Percentiles rank a stretch among this genome's conserved stretches.
phyloP scores from a whole-genome alignment of 768 basidiomycete species.

The Pholiota conissans region DNA sequence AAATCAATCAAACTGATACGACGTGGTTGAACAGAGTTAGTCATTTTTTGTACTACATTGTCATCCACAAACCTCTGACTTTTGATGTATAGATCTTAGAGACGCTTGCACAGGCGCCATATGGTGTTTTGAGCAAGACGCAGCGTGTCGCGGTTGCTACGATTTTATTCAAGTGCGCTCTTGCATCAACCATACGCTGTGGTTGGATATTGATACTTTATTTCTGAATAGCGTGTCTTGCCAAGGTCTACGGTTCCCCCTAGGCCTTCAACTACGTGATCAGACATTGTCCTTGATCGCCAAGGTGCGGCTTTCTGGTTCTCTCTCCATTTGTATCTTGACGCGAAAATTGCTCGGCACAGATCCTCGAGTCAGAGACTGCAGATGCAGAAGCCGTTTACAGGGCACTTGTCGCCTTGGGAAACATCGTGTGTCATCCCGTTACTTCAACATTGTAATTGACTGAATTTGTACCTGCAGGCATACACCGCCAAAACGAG shows the following conservation, averaged over 20 bases:
- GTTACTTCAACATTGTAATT: background rate
- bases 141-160: slow-evolving; percentile 81
- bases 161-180: slow-evolving; percentile 82
- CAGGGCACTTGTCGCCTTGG: slow-evolving; percentile 69
- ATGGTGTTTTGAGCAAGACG: slow-evolving; percentile 58
- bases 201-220: background rate
- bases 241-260: slow-evolving; percentile 41
- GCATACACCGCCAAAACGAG: slow-evolving; percentile 45
- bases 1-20: slow-evolving; percentile 40
- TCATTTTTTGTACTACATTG: too few relatives aligned
- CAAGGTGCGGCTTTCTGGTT: slow-evolving; percentile 12
- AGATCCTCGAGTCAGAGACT: slow-evolving; percentile 51
- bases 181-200: background rate
- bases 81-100: slow-evolving; percentile 54
- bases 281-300: slow-evolving; percentile 42
- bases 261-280: slow-evolving; percentile 38
- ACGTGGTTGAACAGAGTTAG: slow-evolving; percentile 51
- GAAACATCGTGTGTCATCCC: slow-evolving; percentile 58
- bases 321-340: background rate
- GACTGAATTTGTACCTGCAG: slow-evolving; percentile 30
- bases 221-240: slow-evolving; percentile 62
- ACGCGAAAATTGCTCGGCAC: background rate
- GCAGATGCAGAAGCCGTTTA: slow-evolving; percentile 71
- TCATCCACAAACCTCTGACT: too few relatives aligned
- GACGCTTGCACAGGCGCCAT: slow-evolving; percentile 49